Base-by-base conservation (phyloP, 1,139 yeast species). In the Suhomyces anneliseae region DNA sequence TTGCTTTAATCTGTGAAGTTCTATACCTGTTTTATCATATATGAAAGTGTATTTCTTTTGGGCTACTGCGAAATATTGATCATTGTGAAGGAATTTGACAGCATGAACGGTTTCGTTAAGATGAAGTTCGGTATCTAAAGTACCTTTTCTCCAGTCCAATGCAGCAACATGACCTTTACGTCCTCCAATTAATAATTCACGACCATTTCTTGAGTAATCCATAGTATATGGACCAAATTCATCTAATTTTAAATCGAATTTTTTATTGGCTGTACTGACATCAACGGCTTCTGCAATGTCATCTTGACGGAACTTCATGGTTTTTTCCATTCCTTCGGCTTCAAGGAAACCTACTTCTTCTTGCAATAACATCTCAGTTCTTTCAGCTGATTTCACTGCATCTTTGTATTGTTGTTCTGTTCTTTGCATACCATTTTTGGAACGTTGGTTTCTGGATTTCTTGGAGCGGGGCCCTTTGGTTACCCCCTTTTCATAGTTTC, bases 31-130 rank as follows among this genome's bases (percentile, higher is more conserved):
- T 55, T 86, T 85, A 65, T 93, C 97, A 65, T 95, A 95, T 38
- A 95, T 88, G 63, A 85, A 95, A 1, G 95, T 88, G 65, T 93
- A 89, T 65, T 90, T 92, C 69, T 90, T 92, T 69, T 95, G 99
- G 1, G 99, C 99, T 12, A 85, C 97, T 0, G 99, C 99, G 70
- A 89, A 92, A 66, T 78, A 90, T 67, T 92, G 97, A 61, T 90
- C 96, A 61, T 87, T 90, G 60, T 93, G 97, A 53, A 95, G 74
- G 70, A 86, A 90, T 59, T 90, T 87, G 36, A 92, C 97, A 1
- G 92, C 95, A 60, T 89, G 81, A 8, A 90, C 89, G 0, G 98
- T 90, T 67, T 95, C 99, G 57, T 87, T 85, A 27, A 95, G 73
- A 61, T 89, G 83, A 46, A 95, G 67, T 65, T 95, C 99, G 45